Base-by-base conservation (phyloP, 345 rosid genomes). In the Eutrema yunnanense region DNA sequence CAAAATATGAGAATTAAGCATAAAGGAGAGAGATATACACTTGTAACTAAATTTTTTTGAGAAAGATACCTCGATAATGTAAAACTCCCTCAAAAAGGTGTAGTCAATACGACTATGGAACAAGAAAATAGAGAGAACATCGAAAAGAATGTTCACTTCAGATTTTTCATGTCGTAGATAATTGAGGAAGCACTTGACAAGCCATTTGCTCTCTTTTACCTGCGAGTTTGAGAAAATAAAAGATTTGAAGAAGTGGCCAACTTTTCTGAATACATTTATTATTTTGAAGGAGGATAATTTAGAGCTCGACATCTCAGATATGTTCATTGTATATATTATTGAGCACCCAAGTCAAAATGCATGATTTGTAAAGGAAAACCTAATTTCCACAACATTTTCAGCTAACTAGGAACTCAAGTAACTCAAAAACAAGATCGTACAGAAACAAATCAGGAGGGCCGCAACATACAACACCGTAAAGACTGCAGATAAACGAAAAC, bases 171-270 rank as follows among this genome's bases (percentile, higher is more conserved):
- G 89, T 65, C 90, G 87, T 42, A 90, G 72, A 81, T 92, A 95
- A 82, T 87, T 95, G 71, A 89, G 84, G 87, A 95, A 89, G 86
- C 99, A 95, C 75, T 92, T 92, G 77, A 95, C 85, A 67, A 95
- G 96, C 99, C 99, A 77, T 72, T 77, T 77, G 72, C 80, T 77
- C 77, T 77, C 80, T 52, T 77, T 77, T 9, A 95, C 96, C 99
- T 95, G 90, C 79, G 71, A 63, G 66, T 49, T 62, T 69, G 59
- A 69, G 66, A 44, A 75, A 46, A 44, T 6, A 51, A 63, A 52
- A 68, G 16, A 43, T 26, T 42, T 43, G n/a, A 46, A 54, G 63
- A 46, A 54, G 63, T 55, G 4, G 44, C 71, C 61, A 51, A 69
- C 51, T 62, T 62, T 52, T 53, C 51, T 54, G n/a, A 62, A 49